Conservation (phyloP, 805 yeast genomes). For the Candida xiaguanensis region DNA sequence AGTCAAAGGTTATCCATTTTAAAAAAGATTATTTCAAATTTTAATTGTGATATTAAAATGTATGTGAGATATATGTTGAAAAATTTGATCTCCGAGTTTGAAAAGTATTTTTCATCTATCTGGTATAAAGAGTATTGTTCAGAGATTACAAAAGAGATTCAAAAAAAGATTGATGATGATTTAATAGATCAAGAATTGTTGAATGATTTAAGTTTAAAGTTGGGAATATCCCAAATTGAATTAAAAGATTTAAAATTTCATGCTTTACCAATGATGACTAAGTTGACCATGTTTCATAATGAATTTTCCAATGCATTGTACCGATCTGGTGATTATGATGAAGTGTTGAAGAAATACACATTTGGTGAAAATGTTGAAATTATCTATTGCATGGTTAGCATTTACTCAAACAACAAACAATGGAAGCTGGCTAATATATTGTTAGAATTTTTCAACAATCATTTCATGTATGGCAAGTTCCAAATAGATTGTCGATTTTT, state of each 20-base stretch:
- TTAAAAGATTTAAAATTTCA: constrained; percentile 22
- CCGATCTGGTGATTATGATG: constrained; percentile 14
- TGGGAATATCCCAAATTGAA: constrained; percentile 25
- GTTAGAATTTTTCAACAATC: constrained; percentile 15
- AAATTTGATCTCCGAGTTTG: constrained; percentile 24
- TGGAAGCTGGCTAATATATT: constrained; percentile 29
- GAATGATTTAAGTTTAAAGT: constrained; percentile 20
- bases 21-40: constrained; percentile 15
- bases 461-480: constrained; percentile 1
- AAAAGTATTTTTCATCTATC: constrained; percentile 17
- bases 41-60: not conserved
- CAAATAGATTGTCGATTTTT: constrained; percentile 4
- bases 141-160: constrained; percentile 21
- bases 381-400: constrained; percentile 25
- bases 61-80: constrained; percentile 16
- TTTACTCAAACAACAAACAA: constrained; percentile 21
- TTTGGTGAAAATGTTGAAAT: constrained; percentile 16
- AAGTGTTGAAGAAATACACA: constrained; percentile 22
- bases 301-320: constrained; percentile 10
- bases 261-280: constrained; percentile 16
- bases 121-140: constrained; percentile 30
- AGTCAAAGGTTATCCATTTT: constrained; percentile 13
- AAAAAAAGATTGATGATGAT: constrained; percentile 13
- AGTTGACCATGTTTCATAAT: constrained; percentile 13
- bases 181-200: constrained; percentile 12